phyloP scores from a whole-genome alignment of 2,329 filamentous ascomycete species.

The Aspergillus eucalypticola region DNA sequence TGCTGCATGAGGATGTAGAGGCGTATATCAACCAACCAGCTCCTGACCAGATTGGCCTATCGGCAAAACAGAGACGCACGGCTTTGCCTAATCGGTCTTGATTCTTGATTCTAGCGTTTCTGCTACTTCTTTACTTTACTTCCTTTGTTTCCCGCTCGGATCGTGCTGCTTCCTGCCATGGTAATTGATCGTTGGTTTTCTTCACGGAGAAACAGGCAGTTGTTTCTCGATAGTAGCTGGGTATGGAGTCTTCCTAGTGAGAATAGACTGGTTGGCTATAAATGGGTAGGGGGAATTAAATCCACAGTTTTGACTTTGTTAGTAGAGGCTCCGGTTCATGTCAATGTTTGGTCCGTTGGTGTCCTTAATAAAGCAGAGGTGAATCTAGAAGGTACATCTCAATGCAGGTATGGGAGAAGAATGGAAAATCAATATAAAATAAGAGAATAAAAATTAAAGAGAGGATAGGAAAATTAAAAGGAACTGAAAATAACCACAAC shows the following conservation, averaged over 20 bases:
- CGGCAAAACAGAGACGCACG: not conserved
- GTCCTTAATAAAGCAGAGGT: not conserved
- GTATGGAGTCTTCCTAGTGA: not conserved
- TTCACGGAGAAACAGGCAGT: not conserved
- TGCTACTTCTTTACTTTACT: not conserved
- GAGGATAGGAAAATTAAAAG: not conserved
- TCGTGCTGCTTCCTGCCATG: not conserved
- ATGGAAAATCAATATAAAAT: not conserved
- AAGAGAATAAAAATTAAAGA: not conserved
- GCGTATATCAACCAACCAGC: conserved; percentile 2
- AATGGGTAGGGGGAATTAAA: not conserved
- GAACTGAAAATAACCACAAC: not conserved
- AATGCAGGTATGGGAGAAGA: not conserved
- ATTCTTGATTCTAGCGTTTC: not conserved
- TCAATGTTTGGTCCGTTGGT: not conserved
- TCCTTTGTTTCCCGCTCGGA: conserved; percentile 3
- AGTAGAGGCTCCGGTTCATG: not conserved
- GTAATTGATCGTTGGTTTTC: not conserved
- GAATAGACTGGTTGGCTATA: not conserved
- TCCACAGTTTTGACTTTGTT: not conserved
- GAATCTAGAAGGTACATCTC: not conserved
- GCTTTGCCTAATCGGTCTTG: not conserved
- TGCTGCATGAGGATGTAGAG: not conserved
- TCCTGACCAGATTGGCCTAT: not conserved
- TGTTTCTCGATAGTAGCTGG: not conserved